Evolutionary conservation across 257 asterid species (phyloP), one percentile per base, ranked within the genome.

Genomic region (Solanum pinnatisectum): DNA sequence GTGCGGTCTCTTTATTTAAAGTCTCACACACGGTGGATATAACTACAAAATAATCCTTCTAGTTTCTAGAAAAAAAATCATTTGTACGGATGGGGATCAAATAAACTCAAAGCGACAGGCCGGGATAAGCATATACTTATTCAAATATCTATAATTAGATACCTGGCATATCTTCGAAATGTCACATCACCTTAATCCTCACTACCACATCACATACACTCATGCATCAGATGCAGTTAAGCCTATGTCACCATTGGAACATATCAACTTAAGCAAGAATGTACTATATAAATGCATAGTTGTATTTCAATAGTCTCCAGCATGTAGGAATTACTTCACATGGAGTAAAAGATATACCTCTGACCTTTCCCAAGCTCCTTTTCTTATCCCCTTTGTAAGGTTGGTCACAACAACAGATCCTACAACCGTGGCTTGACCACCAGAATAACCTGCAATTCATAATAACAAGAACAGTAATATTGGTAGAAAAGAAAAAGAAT

Each of bases 291-390:
- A 81, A 81, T 81, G 70, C 42, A 5, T 30, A 5, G n/a, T 16
- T 81, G 70, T 30, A 18, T 23, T 81, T 81, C 68, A 81, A 81
- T 9, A 46, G 42, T 49, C 70, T 81, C 68, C 85, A 46, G 11
- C 18, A 81, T 23, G 36, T 16, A 46, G 42, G 30, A 46, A 30
- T 10, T 81, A 87, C 76, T 76, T 56, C 32, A 46, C 14, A 56
- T 30, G 73, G 63, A 39, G 60, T 86, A 40, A 81, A 87, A 60
- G 52, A 42, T 90, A 93, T 91, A 94, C 99, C 98, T 95, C 98
- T 52, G 98, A 96, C 86, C 92, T 90, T 85, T 95, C 98, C 95
- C 95, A 96, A 84, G 95, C 98, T 90, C 96, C 96, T 93, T 85
- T 90, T 88, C 98, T 90, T 52, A 83, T 88, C 59, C 99, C 98